These are phyloP conservation scores for Lolium rigidum DNA, from an alignment of 176 grass and related monocot genomes.

Conservation along the genomic window DNA sequence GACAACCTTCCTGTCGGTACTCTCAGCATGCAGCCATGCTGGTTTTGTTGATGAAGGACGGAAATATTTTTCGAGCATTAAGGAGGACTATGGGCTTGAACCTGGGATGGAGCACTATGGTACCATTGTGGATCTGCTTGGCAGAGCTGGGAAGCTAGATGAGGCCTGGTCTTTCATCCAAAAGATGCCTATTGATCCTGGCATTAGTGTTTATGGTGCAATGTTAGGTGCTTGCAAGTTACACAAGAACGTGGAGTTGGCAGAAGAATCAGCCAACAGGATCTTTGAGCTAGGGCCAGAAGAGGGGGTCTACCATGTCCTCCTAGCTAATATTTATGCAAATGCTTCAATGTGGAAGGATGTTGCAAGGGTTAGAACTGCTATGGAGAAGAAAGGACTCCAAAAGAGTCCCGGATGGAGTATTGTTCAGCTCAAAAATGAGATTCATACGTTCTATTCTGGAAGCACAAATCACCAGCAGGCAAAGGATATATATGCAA, in stretches of 20 bases:
- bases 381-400: conserved; percentile 76
- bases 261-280: conserved; percentile 57
- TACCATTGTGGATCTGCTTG: conserved; percentile 71
- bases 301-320: conserved; percentile 71
- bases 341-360: conserved; percentile 73
- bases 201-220: conserved; percentile 74
- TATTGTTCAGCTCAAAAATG: conserved; percentile 63
- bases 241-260: conserved; percentile 71
- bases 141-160: conserved; percentile 61
- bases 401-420: conserved; percentile 78
- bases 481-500: conserved; percentile 66
- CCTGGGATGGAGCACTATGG: conserved; percentile 72
- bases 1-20: conserved; percentile 60
- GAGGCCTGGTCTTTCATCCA: conserved; percentile 72
- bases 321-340: conserved; percentile 90
- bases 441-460: conserved; percentile 75
- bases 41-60: conserved; percentile 65
- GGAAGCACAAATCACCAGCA: conserved; percentile 80
- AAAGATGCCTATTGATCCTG: conserved; percentile 58
- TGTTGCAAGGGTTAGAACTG: conserved; percentile 66
- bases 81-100: conserved; percentile 54
- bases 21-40: conserved; percentile 64
- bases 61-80: conserved; percentile 64
- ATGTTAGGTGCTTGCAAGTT: conserved; percentile 74
- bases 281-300: conserved; percentile 73